Evolutionary conservation across 78 protist genomes (phyloP).

Genomic region (Dictyostelium purpureum): DNA sequence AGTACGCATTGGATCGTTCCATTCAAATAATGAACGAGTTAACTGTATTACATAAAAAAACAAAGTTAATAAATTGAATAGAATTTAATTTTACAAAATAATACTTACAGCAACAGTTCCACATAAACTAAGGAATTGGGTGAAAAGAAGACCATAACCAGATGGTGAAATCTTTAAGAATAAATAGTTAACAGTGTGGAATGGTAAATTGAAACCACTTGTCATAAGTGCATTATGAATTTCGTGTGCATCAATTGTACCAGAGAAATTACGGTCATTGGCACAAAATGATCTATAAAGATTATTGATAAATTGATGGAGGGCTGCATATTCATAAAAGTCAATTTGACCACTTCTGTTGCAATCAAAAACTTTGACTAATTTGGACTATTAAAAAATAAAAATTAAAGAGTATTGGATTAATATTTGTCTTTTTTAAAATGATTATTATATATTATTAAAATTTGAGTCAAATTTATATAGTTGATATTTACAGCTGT

Average conservation of each 20-base stretch:
- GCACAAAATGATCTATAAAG: conserved; percentile 44
- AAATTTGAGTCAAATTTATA: no score
- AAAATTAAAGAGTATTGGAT: not conserved
- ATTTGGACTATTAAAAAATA: not conserved
- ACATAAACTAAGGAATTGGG: conserved; percentile 52
- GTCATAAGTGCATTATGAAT: conserved; percentile 19
- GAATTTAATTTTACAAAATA: no score
- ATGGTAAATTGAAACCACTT: conserved; percentile 42
- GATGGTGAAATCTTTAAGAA: conserved; percentile 41
- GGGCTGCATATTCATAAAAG: conserved; percentile 72
- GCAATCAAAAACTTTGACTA: conserved; percentile 43
- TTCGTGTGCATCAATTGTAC: conserved; percentile 57
- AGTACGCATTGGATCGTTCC: conserved; percentile 73
- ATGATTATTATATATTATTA: not conserved
- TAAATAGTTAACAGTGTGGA: conserved; percentile 12
- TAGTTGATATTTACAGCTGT: conserved; percentile 7
- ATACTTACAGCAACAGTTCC: conserved; percentile 45
- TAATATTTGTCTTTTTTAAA: not conserved
- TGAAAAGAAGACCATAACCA: conserved; percentile 29
- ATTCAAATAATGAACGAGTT: conserved; percentile 43
- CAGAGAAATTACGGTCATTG: conserved; percentile 61
- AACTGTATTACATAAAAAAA: no score
- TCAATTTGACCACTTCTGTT: conserved; percentile 61
- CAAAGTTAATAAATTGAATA: no score
- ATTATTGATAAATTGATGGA: conserved; percentile 31